Evolutionary conservation across 2,329 filamentous ascomycete genomes (phyloP), one percentile per base, ranked within the genome.

Genomic region (Pseudofabraea citricarpa): DNA sequence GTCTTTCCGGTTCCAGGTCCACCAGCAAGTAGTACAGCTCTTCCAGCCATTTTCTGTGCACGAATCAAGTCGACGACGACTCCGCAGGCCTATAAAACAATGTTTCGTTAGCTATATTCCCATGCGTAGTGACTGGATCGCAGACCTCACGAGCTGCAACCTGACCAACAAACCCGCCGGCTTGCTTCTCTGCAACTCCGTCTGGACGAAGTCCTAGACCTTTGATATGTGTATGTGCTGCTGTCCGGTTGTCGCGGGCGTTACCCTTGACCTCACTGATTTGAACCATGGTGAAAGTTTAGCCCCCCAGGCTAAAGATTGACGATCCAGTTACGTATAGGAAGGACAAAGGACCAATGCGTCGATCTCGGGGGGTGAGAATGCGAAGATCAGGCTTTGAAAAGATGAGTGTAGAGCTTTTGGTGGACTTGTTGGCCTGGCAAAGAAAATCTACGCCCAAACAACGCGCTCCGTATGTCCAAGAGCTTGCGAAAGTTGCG

Each of bases 1-100:
- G 93, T 98, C 75, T 98, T 98, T 66, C 93, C 93, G 1, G 93
- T 97, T 48, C 90, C 93, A 22, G 93, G 93, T 6, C 93, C 93
- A 58, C 93, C 93, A 39, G 93, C 91, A 41, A 98, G 80, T 56
- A 98, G 69, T 41, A 98, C 90, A 48, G 91, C 93, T 56, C 93
- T 82, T 40, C 93, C 93, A 7, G 91, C 88, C 91, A 98, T 96
- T 72, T 95, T 97, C 73, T 95, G 95, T 47, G 88, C 84, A 64
- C 86, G 87, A 64, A 98, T 95, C 53, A 98, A 76, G 64, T 97
- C 93, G 61, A 97, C 93, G 31, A 98, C 87, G 32, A 98, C 83
- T 64, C 93, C 93, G 62, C 88, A 94, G 63, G 93, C 93, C 89
- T 90, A 54, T n/a, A 48, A 95, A 88, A 62, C 96, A 90, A 44